Evolutionary conservation across 1,284 basidiomycete genomes (phyloP).

Genomic region (Microbotryum scabiosae): DNA sequence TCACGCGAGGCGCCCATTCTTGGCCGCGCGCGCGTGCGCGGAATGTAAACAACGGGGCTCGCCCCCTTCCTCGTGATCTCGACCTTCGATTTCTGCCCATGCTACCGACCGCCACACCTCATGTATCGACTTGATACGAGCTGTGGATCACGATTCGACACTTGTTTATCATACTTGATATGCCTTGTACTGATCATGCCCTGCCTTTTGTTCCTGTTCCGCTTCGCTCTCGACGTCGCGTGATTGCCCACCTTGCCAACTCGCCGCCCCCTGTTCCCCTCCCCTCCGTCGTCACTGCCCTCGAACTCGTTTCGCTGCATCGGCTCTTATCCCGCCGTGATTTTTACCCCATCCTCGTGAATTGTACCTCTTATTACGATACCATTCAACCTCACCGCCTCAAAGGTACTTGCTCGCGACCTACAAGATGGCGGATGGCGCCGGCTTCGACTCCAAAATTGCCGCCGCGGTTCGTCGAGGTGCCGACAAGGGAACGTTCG

Average conservation of each 20-base stretch:
- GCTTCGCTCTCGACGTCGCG: neutral
- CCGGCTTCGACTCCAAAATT: conserved; percentile 9
- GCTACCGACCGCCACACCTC: neutral
- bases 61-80: neutral
- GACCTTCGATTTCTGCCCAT: neutral
- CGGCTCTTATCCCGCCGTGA: neutral
- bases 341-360: neutral
- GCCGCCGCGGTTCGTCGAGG: conserved; percentile 18
- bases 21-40: neutral
- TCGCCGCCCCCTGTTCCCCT: neutral
- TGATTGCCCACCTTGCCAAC: neutral
- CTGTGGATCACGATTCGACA: neutral
- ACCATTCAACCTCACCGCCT: neutral
- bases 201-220: neutral
- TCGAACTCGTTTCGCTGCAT: neutral
- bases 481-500: conserved; percentile 22
- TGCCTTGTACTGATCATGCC: neutral
- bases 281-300: neutral
- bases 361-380: neutral
- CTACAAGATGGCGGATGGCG: conserved; percentile 10
- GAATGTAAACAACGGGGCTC: neutral
- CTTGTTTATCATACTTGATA: neutral
- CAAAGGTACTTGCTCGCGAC: conserved; percentile 16
- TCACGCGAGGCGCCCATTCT: neutral
- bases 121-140: neutral